A percentile compares a stretch with the other conserved stretches of the same genome.
These are phyloP conservation scores for Syzygium jambos DNA, from an alignment of 345 rosid genomes.

Conservation along the genomic window DNA sequence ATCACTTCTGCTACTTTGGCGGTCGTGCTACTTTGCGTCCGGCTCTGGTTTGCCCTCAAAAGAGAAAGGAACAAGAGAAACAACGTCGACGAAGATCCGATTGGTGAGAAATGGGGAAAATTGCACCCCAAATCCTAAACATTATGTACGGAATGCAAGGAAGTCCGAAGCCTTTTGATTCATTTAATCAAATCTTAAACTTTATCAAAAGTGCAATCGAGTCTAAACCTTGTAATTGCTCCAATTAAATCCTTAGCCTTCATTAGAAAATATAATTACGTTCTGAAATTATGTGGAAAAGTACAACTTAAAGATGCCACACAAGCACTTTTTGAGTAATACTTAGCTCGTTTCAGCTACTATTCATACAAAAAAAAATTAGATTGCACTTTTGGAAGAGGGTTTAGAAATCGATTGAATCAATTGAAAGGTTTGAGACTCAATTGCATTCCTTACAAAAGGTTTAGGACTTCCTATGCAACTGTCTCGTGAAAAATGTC, in stretches of 20 bases:
- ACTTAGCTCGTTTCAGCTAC: background rate
- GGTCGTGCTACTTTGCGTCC: background rate
- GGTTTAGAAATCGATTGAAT: background rate
- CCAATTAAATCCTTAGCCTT: background rate
- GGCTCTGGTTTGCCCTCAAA: background rate
- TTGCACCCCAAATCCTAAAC: background rate
- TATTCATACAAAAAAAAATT: background rate
- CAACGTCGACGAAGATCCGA: background rate
- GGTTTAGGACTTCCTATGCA: background rate
- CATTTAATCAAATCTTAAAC: background rate
- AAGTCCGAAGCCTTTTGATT: background rate
- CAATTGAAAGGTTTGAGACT: background rate
- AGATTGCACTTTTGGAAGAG: background rate
- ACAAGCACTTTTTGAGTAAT: background rate
- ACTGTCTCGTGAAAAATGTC: background rate
- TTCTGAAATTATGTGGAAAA: background rate
- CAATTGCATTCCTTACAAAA: background rate
- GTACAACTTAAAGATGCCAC: background rate
- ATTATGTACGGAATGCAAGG: background rate
- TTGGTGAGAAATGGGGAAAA: background rate
- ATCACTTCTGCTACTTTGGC: background rate
- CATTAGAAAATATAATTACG: background rate
- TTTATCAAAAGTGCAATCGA: background rate
- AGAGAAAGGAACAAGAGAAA: background rate
- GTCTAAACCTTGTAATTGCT: background rate